phyloP scores from a whole-genome alignment of 495 filamentous ascomycete genomes.

The Penicillium canescens region DNA sequence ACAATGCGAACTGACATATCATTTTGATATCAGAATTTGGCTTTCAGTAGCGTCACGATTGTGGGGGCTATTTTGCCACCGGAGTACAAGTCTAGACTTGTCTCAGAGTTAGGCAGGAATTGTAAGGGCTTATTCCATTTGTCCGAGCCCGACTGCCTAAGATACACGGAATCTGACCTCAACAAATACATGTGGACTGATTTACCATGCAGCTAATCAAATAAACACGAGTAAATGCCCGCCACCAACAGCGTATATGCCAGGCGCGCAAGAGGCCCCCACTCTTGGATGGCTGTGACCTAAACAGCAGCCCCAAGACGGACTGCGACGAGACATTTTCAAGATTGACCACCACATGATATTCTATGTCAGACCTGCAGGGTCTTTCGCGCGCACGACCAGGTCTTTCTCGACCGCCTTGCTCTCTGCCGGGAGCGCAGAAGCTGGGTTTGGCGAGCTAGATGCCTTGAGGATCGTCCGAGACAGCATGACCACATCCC shows the following conservation, averaged over 20 bases:
- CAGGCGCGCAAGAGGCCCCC: not conserved
- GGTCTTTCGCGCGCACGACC: not conserved
- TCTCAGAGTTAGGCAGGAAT: not conserved
- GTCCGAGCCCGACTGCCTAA: too few relatives aligned
- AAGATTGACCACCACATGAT: slow-evolving; percentile 5
- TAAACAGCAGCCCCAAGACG: slow-evolving; percentile 3
- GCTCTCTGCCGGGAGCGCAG: not conserved
- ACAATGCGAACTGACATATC: slow-evolving; percentile 12
- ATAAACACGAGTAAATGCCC: not conserved
- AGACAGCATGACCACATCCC: slow-evolving; percentile 55
- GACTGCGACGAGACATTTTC: slow-evolving; percentile 2
- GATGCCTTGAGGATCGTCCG: slow-evolving; percentile 27
- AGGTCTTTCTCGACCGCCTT: slow-evolving; percentile 7
- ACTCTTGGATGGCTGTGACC: slow-evolving; percentile 5
- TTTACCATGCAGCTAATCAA: too few relatives aligned
- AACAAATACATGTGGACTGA: too few relatives aligned
- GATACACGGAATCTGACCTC: too few relatives aligned
- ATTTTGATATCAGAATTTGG: slow-evolving; percentile 5
- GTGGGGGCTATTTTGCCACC: not conserved
- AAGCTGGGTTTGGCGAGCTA: not conserved
- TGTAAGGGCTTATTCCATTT: not conserved
- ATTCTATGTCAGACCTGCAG: slow-evolving; percentile 3
- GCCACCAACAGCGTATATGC: slow-evolving; percentile 1
- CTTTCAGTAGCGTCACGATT: not conserved
- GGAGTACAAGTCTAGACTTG: not conserved